Evolutionary conservation across 371 early-diverging fungal genomes (phyloP).

Genomic region (Mucor ambiguus): DNA sequence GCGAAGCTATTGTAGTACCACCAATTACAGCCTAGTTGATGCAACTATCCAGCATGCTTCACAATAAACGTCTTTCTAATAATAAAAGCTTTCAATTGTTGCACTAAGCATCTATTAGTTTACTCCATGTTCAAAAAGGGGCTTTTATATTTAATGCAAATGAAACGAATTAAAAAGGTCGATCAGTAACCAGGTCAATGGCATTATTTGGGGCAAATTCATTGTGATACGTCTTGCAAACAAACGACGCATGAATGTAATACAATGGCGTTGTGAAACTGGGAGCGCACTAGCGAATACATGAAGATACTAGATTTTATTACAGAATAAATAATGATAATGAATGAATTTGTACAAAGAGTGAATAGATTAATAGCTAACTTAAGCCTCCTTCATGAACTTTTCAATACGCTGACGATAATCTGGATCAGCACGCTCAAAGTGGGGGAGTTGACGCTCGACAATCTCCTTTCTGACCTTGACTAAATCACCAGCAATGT

Average conservation of each 20-base stretch:
- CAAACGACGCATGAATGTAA: not conserved
- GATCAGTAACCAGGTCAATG: not conserved
- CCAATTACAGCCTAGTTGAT: not conserved
- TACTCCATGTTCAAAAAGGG: too few relatives aligned
- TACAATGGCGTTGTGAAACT: not conserved
- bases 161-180: too few relatives aligned
- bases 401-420: constrained; percentile 72
- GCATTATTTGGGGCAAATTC: not conserved
- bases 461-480: constrained; percentile 67
- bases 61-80: not conserved
- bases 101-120: not conserved
- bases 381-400: not conserved
- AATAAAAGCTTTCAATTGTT: not conserved
- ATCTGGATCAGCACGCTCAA: constrained; percentile 77
- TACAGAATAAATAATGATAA: not conserved
- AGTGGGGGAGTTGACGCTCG: constrained; percentile 71
- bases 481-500: constrained; percentile 70
- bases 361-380: not conserved
- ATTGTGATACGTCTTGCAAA: not conserved
- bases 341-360: not conserved
- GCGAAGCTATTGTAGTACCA: not conserved
- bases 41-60: not conserved
- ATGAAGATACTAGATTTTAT: not conserved
- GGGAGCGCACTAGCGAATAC: not conserved
- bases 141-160: too few relatives aligned